phyloP scores from a whole-genome alignment of 2,329 filamentous ascomycete genomes.

The Cadophora gregata region DNA sequence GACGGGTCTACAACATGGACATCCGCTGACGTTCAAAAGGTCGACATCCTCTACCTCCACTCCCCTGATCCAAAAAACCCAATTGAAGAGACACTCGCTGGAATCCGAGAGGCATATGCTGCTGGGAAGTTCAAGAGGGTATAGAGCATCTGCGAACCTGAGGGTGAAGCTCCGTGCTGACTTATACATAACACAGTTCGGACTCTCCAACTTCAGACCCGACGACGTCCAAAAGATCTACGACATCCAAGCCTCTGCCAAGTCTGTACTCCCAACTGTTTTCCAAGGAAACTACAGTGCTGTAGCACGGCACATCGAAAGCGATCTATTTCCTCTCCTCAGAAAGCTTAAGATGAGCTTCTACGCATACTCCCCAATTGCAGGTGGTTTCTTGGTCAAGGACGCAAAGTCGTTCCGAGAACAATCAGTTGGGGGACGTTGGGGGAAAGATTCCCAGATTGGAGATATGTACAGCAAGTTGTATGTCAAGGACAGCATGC shows the following conservation, averaged over 20 bases:
- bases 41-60: slow-evolving; percentile 69
- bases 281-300: slow-evolving; percentile 46
- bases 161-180: slow-evolving; percentile 57
- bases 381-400: slow-evolving; percentile 64
- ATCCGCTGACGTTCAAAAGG: slow-evolving; percentile 39
- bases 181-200: slow-evolving; percentile 34
- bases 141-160: slow-evolving; percentile 54
- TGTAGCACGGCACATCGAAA: slow-evolving; percentile 58
- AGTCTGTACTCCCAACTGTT: slow-evolving; percentile 43
- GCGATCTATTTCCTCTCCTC: slow-evolving; percentile 63
- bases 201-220: slow-evolving; percentile 45
- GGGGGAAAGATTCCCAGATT: slow-evolving; percentile 23
- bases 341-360: slow-evolving; percentile 41
- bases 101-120: slow-evolving; percentile 44
- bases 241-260: slow-evolving; percentile 39
- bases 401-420: slow-evolving; percentile 21
- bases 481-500: slow-evolving; percentile 30
- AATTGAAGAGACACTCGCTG: slow-evolving; percentile 44
- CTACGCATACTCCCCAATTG: slow-evolving; percentile 67
- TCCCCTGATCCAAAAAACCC: slow-evolving; percentile 43
- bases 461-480: slow-evolving; percentile 36
- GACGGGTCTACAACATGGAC: background rate
- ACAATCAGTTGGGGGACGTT: slow-evolving; percentile 36
- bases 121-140: slow-evolving; percentile 45
- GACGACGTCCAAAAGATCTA: slow-evolving; percentile 43